Evolutionary conservation across 2,329 filamentous ascomycete genomes (phyloP).

Genomic region (Septoria linicola): DNA sequence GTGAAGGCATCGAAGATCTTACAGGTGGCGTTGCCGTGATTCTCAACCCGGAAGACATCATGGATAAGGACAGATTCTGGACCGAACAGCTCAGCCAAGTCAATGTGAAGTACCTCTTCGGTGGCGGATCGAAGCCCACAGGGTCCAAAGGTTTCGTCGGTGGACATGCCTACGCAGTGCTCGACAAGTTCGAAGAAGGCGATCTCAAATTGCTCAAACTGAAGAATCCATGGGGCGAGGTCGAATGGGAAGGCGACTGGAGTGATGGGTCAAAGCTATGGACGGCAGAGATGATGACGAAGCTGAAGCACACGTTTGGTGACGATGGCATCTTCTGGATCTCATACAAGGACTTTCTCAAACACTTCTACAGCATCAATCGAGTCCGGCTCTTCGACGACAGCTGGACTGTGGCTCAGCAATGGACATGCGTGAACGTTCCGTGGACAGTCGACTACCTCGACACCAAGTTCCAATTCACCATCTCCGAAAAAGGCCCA

Average conservation of each 20-base stretch:
- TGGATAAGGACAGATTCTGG: conserved; percentile 82
- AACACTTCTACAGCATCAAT: conserved; percentile 53
- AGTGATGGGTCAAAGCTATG: conserved; percentile 80
- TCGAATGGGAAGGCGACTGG: conserved; percentile 80
- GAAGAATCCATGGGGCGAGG: conserved; percentile 78
- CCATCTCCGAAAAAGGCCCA: conserved; percentile 52
- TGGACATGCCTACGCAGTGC: conserved; percentile 61
- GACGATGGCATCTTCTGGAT: conserved; percentile 57
- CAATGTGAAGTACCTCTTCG: conserved; percentile 76
- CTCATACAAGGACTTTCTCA: conserved; percentile 58
- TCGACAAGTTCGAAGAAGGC: conserved; percentile 46
- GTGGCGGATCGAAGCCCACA: conserved; percentile 53
- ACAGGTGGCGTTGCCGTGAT: conserved; percentile 66
- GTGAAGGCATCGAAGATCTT: conserved; percentile 59
- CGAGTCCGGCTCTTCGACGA: conserved; percentile 62
- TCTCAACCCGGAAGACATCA: conserved; percentile 66
- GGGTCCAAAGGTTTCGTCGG: conserved; percentile 56
- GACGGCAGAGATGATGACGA: conserved; percentile 75
- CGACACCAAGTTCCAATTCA: conserved; percentile 59
- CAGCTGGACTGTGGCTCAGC: conserved; percentile 60
- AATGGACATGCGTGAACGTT: conserved; percentile 61
- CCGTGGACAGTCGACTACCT: conserved; percentile 63
- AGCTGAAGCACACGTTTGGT: conserved; percentile 49
- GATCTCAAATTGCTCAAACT: conserved; percentile 49
- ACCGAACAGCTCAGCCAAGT: conserved; percentile 74